phyloP scores from a whole-genome alignment of 2,329 filamentous ascomycete species.

The Fonsecaea multimorphosa region DNA sequence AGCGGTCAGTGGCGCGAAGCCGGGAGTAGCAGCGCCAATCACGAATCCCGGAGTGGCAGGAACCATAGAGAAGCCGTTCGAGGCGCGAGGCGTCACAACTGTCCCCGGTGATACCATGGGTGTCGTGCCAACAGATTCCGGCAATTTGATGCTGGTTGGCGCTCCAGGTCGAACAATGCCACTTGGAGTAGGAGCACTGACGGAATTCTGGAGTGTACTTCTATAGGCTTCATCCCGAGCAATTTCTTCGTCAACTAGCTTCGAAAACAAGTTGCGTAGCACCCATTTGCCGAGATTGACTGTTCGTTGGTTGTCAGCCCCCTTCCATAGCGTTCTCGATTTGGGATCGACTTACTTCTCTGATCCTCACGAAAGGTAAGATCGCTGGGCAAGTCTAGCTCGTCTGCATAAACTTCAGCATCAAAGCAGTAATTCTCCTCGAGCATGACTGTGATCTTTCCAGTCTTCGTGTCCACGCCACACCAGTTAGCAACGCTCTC shows the following conservation, averaged over 20 bases:
- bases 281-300: slow-evolving; percentile 98
- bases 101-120: slow-evolving; percentile 31
- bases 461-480: slow-evolving; percentile 89
- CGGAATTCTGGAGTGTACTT: slow-evolving; percentile 68
- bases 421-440: slow-evolving; percentile 98
- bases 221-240: slow-evolving; percentile 77
- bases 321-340: background rate
- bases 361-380: slow-evolving; percentile 90
- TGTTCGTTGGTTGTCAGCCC: slow-evolving; percentile 47
- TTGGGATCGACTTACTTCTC: slow-evolving; percentile 68
- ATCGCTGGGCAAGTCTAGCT: slow-evolving; percentile 74
- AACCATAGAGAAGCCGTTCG: slow-evolving; percentile 65
- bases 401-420: slow-evolving; percentile 95
- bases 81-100: slow-evolving; percentile 64
- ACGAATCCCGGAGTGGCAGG: slow-evolving; percentile 75
- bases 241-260: slow-evolving; percentile 88
- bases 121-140: slow-evolving; percentile 25
- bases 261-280: slow-evolving; percentile 86
- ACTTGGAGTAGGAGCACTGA: slow-evolving; percentile 55
- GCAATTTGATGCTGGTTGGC: slow-evolving; percentile 36
- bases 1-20: slow-evolving; percentile 41
- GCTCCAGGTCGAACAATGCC: slow-evolving; percentile 35
- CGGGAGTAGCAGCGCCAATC: slow-evolving; percentile 78
- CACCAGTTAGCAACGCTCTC: slow-evolving; percentile 97
- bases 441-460: slow-evolving; percentile 84